phyloP scores from a whole-genome alignment of 139 green algal species.

The Haematococcus lacustris region DNA sequence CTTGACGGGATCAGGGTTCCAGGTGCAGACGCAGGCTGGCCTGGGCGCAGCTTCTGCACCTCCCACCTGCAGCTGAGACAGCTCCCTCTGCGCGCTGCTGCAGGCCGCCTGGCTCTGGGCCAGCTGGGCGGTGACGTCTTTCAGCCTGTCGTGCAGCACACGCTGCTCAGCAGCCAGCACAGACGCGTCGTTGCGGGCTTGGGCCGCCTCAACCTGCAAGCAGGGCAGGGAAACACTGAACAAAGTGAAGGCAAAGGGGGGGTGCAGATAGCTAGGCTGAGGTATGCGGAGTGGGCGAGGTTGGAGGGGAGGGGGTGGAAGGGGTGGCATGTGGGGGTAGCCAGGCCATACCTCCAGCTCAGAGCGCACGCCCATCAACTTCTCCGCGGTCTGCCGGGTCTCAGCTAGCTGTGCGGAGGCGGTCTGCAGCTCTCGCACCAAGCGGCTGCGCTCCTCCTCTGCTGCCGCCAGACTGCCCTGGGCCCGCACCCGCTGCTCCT shows the following conservation, averaged over 20 bases:
- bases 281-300: too few relatives aligned
- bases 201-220: conserved; percentile 16
- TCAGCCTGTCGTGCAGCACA: conserved; percentile 18
- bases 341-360: conserved; percentile 18
- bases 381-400: conserved; percentile 9
- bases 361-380: conserved; percentile 13
- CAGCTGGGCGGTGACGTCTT: neutral
- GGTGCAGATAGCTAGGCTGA: too few relatives aligned
- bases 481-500: conserved; percentile 6
- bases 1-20: too few relatives aligned
- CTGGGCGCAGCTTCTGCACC: too few relatives aligned
- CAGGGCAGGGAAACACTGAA: neutral
- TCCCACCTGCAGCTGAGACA: conserved; percentile 13
- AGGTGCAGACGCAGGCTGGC: too few relatives aligned
- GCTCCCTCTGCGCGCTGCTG: conserved; percentile 6
- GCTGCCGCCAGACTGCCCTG: conserved; percentile 8
- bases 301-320: too few relatives aligned
- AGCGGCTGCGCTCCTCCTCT: conserved; percentile 23
- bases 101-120: conserved; percentile 3
- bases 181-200: neutral
- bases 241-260: too few relatives aligned
- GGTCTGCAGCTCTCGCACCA: conserved; percentile 10
- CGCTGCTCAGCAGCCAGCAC: conserved; percentile 8
- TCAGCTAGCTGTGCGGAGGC: neutral
- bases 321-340: too few relatives aligned